Evolutionary conservation across 352 stramenopile species (phyloP).

Genomic region (Pythium chondricola): DNA sequence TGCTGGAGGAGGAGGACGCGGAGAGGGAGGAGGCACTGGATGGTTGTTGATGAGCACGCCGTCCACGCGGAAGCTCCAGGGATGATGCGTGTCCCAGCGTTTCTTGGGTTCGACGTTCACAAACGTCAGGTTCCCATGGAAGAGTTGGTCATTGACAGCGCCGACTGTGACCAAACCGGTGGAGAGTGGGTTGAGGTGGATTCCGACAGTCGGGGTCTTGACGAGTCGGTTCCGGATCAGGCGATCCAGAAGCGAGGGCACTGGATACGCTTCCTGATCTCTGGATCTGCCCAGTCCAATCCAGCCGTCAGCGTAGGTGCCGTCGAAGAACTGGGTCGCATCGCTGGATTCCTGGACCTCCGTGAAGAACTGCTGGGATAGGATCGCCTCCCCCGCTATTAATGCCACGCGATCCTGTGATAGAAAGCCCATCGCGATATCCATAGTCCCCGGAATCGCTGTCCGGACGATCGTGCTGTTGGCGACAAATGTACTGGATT

Average conservation of each 20-base stretch:
- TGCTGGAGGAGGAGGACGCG: background rate
- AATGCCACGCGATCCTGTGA: conserved; percentile 8
- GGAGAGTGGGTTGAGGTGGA: conserved; percentile 10
- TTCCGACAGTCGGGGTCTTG: conserved; percentile 3
- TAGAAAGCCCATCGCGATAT: conserved; percentile 2
- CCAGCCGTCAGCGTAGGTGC: conserved; percentile 9
- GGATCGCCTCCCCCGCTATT: background rate
- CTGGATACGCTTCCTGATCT: conserved; percentile 1
- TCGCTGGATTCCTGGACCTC: conserved; percentile 2
- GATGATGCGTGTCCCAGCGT: background rate
- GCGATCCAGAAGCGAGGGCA: conserved; percentile 1
- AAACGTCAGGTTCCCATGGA: conserved; percentile 6
- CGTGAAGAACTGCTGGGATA: conserved; percentile 3
- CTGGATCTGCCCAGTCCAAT: conserved; percentile 1
- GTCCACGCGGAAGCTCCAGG: conserved; percentile 9
- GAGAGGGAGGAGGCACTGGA: too few relatives aligned
- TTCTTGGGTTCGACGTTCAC: conserved; percentile 4
- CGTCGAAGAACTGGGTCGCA: conserved; percentile 3
- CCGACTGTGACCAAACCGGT: conserved; percentile 10
- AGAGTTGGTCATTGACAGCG: conserved; percentile 3
- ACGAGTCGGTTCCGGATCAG: background rate
- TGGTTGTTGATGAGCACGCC: conserved; percentile 4
- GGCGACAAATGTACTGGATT: conserved; percentile 11
- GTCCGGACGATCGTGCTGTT: conserved; percentile 15
- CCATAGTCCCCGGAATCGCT: background rate